phyloP scores from a whole-genome alignment of 805 yeast species.

The Zygosaccharomyces bailii region DNA sequence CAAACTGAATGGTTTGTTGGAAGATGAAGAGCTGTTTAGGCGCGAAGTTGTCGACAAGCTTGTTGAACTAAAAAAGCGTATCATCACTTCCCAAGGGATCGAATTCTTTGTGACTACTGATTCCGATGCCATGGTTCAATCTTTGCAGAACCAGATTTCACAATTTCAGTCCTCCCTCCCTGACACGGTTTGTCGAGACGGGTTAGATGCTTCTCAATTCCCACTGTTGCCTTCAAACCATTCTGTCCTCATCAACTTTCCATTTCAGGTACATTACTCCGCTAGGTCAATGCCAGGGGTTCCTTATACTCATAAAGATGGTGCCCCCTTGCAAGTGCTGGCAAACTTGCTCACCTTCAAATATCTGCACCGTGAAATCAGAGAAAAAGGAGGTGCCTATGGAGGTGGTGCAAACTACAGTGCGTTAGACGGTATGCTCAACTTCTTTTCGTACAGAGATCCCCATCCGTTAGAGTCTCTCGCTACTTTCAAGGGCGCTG shows the following conservation, averaged over 20 bases:
- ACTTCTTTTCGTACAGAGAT: slow-evolving; percentile 89
- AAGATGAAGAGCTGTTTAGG: slow-evolving; percentile 48
- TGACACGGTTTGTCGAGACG: slow-evolving; percentile 4
- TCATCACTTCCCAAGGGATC: slow-evolving; percentile 44
- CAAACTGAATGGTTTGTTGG: slow-evolving; percentile 50
- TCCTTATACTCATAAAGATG: slow-evolving; percentile 63
- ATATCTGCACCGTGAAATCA: slow-evolving; percentile 78
- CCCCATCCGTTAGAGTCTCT: slow-evolving; percentile 79
- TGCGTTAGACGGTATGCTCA: slow-evolving; percentile 74
- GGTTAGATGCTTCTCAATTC: slow-evolving; percentile 8
- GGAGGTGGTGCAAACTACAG: slow-evolving; percentile 92
- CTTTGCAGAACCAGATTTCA: slow-evolving; percentile 26
- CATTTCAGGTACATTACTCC: slow-evolving; percentile 85
- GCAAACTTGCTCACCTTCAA: slow-evolving; percentile 79
- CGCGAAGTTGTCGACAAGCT: slow-evolving; percentile 64
- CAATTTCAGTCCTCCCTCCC: slow-evolving; percentile 33
- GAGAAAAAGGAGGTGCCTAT: slow-evolving; percentile 97
- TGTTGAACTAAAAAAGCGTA: slow-evolving; percentile 44
- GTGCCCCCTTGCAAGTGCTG: slow-evolving; percentile 80
- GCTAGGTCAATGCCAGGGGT: slow-evolving; percentile 67
- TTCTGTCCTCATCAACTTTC: slow-evolving; percentile 60
- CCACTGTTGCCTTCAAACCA: slow-evolving; percentile 6
- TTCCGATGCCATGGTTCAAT: slow-evolving; percentile 34
- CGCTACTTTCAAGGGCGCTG: slow-evolving; percentile 52
- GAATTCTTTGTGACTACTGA: slow-evolving; percentile 60